Conservation (phyloP, 106 monocot genomes). For the Narthecium ossifragum region DNA sequence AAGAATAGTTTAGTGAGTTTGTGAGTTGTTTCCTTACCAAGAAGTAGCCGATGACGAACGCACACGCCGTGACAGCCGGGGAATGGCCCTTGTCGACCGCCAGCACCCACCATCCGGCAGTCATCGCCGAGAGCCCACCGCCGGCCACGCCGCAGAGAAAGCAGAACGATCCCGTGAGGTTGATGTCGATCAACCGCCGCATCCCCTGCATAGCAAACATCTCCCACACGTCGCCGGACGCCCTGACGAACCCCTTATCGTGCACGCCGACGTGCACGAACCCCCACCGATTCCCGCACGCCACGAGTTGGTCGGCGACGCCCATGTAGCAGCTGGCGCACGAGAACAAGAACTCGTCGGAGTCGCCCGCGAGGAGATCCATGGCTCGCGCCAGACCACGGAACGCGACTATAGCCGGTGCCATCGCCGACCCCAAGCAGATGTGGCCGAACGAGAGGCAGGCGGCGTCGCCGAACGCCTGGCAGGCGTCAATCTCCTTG, state of each 20-base stretch:
- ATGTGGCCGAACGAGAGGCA: constrained; percentile 22
- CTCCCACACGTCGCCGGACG: constrained; percentile 54
- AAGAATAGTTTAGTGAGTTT: no score
- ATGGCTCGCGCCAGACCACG: constrained; percentile 36
- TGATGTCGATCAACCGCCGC: constrained; percentile 30
- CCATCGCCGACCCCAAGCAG: constrained; percentile 38
- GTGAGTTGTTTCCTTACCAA: constrained; percentile 13
- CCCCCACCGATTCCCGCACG: constrained; percentile 60
- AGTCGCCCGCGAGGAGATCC: constrained; percentile 19
- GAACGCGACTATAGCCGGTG: constrained; percentile 20
- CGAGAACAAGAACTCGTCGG: constrained; percentile 77
- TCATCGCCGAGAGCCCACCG: constrained; percentile 26
- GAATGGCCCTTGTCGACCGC: constrained; percentile 13
- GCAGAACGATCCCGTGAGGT: constrained; percentile 44
- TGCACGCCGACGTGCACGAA: constrained; percentile 51
- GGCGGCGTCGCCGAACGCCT: constrained; percentile 18
- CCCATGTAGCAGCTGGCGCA: constrained; percentile 40
- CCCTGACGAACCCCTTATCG: constrained; percentile 30
- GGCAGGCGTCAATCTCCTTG: neutral
- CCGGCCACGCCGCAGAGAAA: constrained; percentile 28
- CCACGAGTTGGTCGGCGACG: constrained; percentile 37
- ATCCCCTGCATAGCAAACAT: constrained; percentile 36
- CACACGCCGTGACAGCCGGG: constrained; percentile 15
- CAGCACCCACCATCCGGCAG: constrained; percentile 29
- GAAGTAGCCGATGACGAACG: constrained; percentile 50